These are phyloP conservation scores for Sporisorium reilianum DNA, from an alignment of 1,284 basidiomycete species.

Conservation along the genomic window DNA sequence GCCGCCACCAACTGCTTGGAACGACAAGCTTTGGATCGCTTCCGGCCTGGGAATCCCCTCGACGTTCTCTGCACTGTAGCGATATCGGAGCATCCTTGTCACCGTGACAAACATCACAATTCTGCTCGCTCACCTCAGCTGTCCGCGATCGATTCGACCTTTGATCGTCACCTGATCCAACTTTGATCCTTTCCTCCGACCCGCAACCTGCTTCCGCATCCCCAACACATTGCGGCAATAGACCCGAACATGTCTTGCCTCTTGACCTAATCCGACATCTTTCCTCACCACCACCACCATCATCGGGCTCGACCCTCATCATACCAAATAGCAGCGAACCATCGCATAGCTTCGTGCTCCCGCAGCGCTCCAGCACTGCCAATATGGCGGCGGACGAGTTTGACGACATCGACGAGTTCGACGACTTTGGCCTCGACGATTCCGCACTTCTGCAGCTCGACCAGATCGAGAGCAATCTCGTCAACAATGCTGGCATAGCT, in stretches of 20 bases:
- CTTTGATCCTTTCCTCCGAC: not conserved
- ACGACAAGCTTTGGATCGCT: constrained; percentile 13
- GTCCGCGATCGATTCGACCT: not conserved
- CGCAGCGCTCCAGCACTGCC: too few species aligned
- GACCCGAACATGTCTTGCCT: constrained; percentile 13
- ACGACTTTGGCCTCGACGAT: constrained; percentile 49
- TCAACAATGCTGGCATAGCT: constrained; percentile 8
- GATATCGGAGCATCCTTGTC: not conserved
- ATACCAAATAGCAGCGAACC: not conserved
- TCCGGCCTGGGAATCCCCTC: not conserved
- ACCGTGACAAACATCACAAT: not conserved
- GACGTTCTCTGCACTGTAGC: too few species aligned
- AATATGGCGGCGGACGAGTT: constrained; percentile 40
- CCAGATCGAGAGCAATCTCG: constrained; percentile 45
- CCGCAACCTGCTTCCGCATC: constrained; percentile 14
- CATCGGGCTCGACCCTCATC: not conserved
- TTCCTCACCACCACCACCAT: not conserved
- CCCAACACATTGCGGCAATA: not conserved
- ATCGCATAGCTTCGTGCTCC: too few species aligned
- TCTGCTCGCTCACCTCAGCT: not conserved
- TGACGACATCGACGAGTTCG: constrained; percentile 52
- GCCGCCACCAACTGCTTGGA: too few species aligned
- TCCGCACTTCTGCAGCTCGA: constrained; percentile 29
- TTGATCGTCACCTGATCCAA: not conserved
- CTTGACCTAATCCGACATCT: constrained; percentile 1